Base-by-base conservation (phyloP, 2,329 filamentous ascomycete genomes). In the Sarocladiaceae sp. region DNA sequence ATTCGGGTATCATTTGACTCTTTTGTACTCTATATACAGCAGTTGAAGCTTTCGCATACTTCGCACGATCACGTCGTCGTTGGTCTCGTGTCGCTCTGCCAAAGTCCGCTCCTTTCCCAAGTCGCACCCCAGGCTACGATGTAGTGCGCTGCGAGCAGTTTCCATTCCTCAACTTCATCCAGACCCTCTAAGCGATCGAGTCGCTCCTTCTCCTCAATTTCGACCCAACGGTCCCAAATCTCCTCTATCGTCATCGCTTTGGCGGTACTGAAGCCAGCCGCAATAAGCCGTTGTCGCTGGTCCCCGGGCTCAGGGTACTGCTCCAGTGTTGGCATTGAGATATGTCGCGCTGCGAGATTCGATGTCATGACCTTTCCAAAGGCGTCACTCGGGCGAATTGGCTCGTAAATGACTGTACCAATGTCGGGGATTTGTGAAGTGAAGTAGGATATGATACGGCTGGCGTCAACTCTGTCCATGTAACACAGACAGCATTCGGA, bases 401-500 rank as follows among this genome's bases (percentile, higher is more conserved):
- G 91, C 59, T 98, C 93, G 68, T 98, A 98, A 20, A 97, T 64
- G 31, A 95, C 66, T 3, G 94, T 65, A 62, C 75, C 54, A 50
- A 81, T 45, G 60, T 66, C 50, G 40, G 58, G 52, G 29, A 79
- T 74, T 16, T 61, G 66, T 3, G 69, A 63, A 13, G 74, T 70
- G 55, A 91, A 88, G 61, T 79, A 82, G 13, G 69, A 61, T 18
- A 95, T 63, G 4, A 91, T 80, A 2, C 67, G 64, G 29, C 73
- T 70, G 0, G 89, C 83, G 43, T 82, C 74, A 0, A 73, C 56
- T 0, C 82, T 74, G 7, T 82, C 73, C 1, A 98, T 76, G 58
- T 98, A 98, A 60, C 93, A 88, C 24, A 98, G 75, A 60, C 93
- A 98, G 72, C 93, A 97, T 64, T 98, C 93, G 0, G 91, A 97